These are phyloP conservation scores for Septoria linicola DNA, from an alignment of 2,329 filamentous ascomycete genomes.

Conservation along the genomic window DNA sequence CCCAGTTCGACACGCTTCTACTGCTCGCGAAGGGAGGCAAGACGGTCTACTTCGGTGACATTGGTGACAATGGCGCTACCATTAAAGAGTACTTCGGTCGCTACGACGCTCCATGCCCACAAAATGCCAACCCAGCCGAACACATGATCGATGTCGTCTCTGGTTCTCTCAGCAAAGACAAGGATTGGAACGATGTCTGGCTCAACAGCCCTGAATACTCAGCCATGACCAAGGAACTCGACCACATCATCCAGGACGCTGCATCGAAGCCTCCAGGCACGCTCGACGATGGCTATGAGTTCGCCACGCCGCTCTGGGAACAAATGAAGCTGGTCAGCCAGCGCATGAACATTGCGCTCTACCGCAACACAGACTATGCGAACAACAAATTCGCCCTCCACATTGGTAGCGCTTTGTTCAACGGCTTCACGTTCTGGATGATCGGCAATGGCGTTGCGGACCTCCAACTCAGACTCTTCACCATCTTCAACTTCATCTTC, in stretches of 20 bases:
- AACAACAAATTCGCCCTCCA: conserved; percentile 63
- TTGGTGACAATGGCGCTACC: conserved; percentile 44
- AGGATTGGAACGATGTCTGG: conserved; percentile 50
- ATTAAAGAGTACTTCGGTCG: conserved; percentile 52
- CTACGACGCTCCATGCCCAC: conserved; percentile 55
- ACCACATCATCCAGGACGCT: conserved; percentile 42
- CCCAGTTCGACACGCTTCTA: conserved; percentile 65
- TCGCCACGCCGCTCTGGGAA: conserved; percentile 45
- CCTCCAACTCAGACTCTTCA: conserved; percentile 40
- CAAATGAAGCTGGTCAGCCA: conserved; percentile 45
- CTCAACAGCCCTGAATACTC: conserved; percentile 41
- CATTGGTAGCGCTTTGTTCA: conserved; percentile 52
- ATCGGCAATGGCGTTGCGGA: conserved; percentile 38
- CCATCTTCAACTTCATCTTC: conserved; percentile 40
- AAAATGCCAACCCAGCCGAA: conserved; percentile 55
- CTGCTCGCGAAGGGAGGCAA: conserved; percentile 64
- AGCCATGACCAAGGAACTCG: conserved; percentile 42
- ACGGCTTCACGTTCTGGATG: conserved; percentile 52
- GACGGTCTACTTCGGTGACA: conserved; percentile 65
- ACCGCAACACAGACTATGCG: conserved; percentile 64
- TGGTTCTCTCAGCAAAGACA: conserved; percentile 43
- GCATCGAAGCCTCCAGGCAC: conserved; percentile 39
- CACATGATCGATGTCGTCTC: conserved; percentile 52
- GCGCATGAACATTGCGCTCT: conserved; percentile 60
- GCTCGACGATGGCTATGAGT: conserved; percentile 45